Percentiles rank a stretch among this genome's conserved stretches.
These are phyloP conservation scores for Aspergillus pseudotamarii DNA, from an alignment of 2,329 filamentous ascomycete species.

Conservation along the genomic window DNA sequence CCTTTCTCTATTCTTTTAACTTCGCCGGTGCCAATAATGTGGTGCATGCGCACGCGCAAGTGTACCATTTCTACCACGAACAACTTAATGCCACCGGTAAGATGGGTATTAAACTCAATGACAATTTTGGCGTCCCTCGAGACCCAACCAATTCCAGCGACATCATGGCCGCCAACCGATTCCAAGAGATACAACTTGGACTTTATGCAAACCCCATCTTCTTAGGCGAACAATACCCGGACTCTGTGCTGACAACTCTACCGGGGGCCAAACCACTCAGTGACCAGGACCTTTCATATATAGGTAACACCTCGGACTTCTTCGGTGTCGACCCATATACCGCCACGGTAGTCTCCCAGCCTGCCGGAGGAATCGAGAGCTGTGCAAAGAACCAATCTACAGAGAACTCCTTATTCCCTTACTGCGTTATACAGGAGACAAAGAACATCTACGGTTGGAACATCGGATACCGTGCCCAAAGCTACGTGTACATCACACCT, in stretches of 20 bases:
- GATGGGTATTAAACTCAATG: slow-evolving; percentile 48
- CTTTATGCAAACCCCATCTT: slow-evolving; percentile 51
- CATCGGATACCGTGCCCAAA: slow-evolving; percentile 59
- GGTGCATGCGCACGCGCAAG: slow-evolving; percentile 44
- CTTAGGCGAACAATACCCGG: slow-evolving; percentile 49
- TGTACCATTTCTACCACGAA: slow-evolving; percentile 46
- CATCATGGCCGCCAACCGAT: slow-evolving; percentile 80
- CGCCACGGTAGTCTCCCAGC: slow-evolving; percentile 55
- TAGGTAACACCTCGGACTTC: slow-evolving; percentile 58
- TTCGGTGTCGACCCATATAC: slow-evolving; percentile 63
- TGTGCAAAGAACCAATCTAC: slow-evolving; percentile 49
- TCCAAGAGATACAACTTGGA: slow-evolving; percentile 69
- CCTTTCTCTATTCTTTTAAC: slow-evolving; percentile 39
- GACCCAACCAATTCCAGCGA: slow-evolving; percentile 58
- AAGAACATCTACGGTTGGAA: slow-evolving; percentile 58
- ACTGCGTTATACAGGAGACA: slow-evolving; percentile 55
- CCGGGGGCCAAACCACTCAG: slow-evolving; percentile 51
- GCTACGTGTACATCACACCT: slow-evolving; percentile 61
- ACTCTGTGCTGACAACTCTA: slow-evolving; percentile 49
- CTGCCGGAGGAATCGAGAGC: slow-evolving; percentile 48
- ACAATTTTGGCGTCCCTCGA: slow-evolving; percentile 56
- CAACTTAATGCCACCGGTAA: slow-evolving; percentile 47
- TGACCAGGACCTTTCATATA: slow-evolving; percentile 50
- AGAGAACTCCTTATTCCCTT: slow-evolving; percentile 50
- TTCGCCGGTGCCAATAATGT: slow-evolving; percentile 56